Evolutionary conservation across 1,284 basidiomycete genomes (phyloP), one percentile per base, ranked within the genome.

Genomic region (Leccinum pachyderme): DNA sequence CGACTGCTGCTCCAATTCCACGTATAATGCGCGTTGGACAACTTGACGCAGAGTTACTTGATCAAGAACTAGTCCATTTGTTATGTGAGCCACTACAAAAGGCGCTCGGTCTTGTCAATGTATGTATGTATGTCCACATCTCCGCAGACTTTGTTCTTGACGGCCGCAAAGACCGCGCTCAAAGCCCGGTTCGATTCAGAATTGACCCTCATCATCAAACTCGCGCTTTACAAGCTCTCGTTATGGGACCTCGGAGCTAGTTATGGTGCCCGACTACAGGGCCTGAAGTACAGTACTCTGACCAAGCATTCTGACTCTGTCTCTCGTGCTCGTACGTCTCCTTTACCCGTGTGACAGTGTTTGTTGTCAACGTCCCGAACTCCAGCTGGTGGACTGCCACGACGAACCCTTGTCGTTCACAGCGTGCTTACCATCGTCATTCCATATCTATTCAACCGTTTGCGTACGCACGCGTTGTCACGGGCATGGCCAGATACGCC

Each of bases 191-290:
- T 91, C 60, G 88, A 94, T 66, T 90, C 92, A 1, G 96, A 99
- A 72, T 73, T 98, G 7, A 73, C 78, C 9, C 77, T 98, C 7
- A 62, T 93, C 50, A 82, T 97, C 48, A 87, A 89, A 67, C 73
- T 95, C 0, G 76, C 82, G 2, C 77, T 98, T 7, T 95, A 95
- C 75, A 91, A 90, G 64, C 81, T 92, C 61, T 92, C 92, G 3
- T 77, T 96, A 18, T 93, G 89, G 86, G 82, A 90, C 61, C 78
- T 78, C 0, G 86, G 88, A 6, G 85, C 92, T 15, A 94, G 89
- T 49, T 98, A 98, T 64, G 96, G 96, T 35, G 89, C 94, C 11
- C 89, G 86, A 67, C 78, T 99, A 5, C 95, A 98, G 72, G 95
- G 94, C 58, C 78, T 99, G 49, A 79, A 77, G 55, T 91, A 90